These are phyloP conservation scores for Dillenia turbinata DNA, from an alignment of 164 flowering plant species.

Conservation along the genomic window DNA sequence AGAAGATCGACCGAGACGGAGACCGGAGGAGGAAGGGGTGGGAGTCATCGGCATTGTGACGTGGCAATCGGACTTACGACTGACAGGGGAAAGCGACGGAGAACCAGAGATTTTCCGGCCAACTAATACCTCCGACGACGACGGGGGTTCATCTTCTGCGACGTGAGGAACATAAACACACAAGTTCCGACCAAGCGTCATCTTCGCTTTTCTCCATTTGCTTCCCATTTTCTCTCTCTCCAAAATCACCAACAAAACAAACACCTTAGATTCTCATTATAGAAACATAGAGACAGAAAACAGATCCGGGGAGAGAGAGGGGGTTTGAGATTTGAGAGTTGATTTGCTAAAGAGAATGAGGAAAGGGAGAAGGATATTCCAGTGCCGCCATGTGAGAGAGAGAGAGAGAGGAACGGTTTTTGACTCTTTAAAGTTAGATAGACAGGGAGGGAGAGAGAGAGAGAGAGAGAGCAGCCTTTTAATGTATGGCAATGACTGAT, in stretches of 20 bases:
- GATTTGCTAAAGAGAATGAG: neutral
- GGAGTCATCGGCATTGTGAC: slow-evolving; percentile 41
- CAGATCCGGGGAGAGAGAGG: neutral
- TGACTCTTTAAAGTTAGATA: neutral
- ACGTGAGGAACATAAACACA: slow-evolving; percentile 55
- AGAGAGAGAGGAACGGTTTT: neutral
- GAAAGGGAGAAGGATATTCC: neutral
- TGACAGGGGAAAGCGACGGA: slow-evolving; percentile 18
- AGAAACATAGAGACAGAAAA: neutral
- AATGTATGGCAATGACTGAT: no score
- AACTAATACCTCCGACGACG: slow-evolving; percentile 6
- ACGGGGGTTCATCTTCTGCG: slow-evolving; percentile 24
- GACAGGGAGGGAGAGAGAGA: no score
- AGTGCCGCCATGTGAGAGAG: neutral
- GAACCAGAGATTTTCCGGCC: slow-evolving; percentile 39
- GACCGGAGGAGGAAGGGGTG: slow-evolving; percentile 59
- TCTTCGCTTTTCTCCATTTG: slow-evolving; percentile 81
- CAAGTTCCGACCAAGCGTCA: slow-evolving; percentile 53
- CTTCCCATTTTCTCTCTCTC: slow-evolving; percentile 43
- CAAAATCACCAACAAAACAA: no score
- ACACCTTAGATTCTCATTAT: neutral
- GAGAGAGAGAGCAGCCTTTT: slow-evolving; percentile 3
- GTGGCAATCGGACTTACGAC: slow-evolving; percentile 10
- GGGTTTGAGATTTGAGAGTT: neutral
- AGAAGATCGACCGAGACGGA: slow-evolving; percentile 44